phyloP scores from a whole-genome alignment of 2,329 filamentous ascomycete genomes.

The Fusarium dlaminii region DNA sequence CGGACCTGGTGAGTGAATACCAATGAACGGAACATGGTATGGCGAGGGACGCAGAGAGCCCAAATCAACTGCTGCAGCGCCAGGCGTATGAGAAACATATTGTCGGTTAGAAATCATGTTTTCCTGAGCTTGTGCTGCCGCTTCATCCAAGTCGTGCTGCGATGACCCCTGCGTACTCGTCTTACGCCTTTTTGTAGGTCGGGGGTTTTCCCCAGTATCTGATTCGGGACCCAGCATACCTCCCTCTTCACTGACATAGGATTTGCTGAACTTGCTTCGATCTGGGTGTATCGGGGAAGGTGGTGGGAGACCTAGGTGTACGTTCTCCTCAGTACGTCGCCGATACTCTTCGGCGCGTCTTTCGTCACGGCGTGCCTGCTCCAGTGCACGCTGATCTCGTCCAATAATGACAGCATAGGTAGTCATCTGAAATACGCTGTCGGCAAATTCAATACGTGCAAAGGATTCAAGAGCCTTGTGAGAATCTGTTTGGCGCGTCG shows the following conservation, averaged over 20 bases:
- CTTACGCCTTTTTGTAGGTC: slow-evolving; percentile 59
- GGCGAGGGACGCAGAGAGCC: slow-evolving; percentile 68
- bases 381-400: slow-evolving; percentile 70
- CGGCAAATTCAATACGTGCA: slow-evolving; percentile 73
- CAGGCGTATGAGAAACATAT: slow-evolving; percentile 68
- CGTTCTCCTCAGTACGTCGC: slow-evolving; percentile 58
- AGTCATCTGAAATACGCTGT: slow-evolving; percentile 82
- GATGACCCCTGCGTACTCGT: slow-evolving; percentile 56
- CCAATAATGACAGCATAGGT: slow-evolving; percentile 78
- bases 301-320: slow-evolving; percentile 59
- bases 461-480: slow-evolving; percentile 63
- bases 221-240: slow-evolving; percentile 73
- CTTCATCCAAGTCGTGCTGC: slow-evolving; percentile 54
- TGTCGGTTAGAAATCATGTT: slow-evolving; percentile 66
- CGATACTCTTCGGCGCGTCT: slow-evolving; percentile 57
- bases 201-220: slow-evolving; percentile 61
- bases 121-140: slow-evolving; percentile 46
- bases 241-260: slow-evolving; percentile 75
- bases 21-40: slow-evolving; percentile 70
- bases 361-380: slow-evolving; percentile 63
- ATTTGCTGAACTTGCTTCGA: slow-evolving; percentile 67
- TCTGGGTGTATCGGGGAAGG: slow-evolving; percentile 61
- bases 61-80: slow-evolving; percentile 68
- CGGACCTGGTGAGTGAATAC: slow-evolving; percentile 75
- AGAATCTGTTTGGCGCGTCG: slow-evolving; percentile 48